A percentile compares a stretch with the other conserved stretches of the same genome.
Evolutionary conservation across 345 rosid species (phyloP).

Genomic region (Ceriops zippeliana): DNA sequence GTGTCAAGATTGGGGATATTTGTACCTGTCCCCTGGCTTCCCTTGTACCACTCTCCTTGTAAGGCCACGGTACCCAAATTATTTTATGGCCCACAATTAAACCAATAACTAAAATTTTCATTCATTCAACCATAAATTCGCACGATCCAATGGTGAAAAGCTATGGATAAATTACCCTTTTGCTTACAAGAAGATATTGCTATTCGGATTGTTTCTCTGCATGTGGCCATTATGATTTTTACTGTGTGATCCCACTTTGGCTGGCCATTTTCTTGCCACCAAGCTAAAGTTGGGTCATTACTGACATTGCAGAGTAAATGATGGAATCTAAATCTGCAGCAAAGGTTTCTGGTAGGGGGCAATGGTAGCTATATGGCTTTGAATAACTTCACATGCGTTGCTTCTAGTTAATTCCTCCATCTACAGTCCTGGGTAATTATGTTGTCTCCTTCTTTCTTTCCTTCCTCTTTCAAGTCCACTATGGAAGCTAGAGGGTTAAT

Average conservation of each 20-base stretch:
- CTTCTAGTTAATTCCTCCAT: too few species aligned
- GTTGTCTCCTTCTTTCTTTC: too few species aligned
- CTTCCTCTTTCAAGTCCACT: too few species aligned
- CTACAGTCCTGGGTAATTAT: too few species aligned
- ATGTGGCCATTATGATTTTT: not conserved
- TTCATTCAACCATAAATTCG: not conserved
- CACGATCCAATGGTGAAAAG: not conserved
- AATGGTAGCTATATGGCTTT: too few species aligned
- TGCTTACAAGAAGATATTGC: too few species aligned
- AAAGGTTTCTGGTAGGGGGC: too few species aligned
- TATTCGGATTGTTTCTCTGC: too few species aligned
- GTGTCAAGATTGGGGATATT: conserved; percentile 1
- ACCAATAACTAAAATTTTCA: not conserved
- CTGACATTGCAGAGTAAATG: not conserved
- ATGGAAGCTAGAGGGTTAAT: too few species aligned
- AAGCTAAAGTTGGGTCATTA: not conserved
- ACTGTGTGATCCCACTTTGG: not conserved
- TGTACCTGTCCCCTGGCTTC: not conserved
- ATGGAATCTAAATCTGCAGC: not conserved
- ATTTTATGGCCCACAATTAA: not conserved
- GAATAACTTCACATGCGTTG: too few species aligned
- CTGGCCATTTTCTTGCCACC: conserved; percentile 5
- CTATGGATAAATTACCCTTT: not conserved
- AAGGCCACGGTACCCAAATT: conserved; percentile 4
- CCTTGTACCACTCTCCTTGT: not conserved